phyloP scores from a whole-genome alignment of 2,329 filamentous ascomycete genomes.

The Aaosphaeria arxii region DNA sequence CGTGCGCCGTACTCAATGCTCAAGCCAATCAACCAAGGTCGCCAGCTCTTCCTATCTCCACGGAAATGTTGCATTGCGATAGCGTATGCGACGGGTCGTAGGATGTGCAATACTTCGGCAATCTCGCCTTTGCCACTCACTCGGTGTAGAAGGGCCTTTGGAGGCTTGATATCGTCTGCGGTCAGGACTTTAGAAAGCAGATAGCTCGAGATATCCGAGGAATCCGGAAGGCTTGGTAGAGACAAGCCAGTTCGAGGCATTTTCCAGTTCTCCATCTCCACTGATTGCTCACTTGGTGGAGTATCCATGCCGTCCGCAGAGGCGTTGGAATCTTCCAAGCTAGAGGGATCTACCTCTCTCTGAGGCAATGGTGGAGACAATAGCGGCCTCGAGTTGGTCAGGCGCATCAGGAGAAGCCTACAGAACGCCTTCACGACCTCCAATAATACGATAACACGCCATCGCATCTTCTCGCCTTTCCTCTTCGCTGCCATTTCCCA shows the following conservation, averaged over 20 bases:
- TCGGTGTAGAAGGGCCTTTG: constrained; percentile 79
- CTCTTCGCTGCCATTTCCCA: constrained; percentile 96
- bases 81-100: constrained; percentile 85
- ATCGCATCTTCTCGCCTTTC: constrained; percentile 74
- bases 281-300: constrained; percentile 37
- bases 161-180: constrained; percentile 94
- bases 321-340: constrained; percentile 50
- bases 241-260: constrained; percentile 94
- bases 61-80: constrained; percentile 72
- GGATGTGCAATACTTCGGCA: constrained; percentile 87
- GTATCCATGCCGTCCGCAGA: constrained; percentile 48
- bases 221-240: constrained; percentile 77
- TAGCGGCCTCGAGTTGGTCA: constrained; percentile 79
- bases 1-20: constrained; percentile 83
- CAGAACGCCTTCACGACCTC: constrained; percentile 87
- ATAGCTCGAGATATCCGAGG: constrained; percentile 80
- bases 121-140: constrained; percentile 71
- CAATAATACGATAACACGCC: constrained; percentile 81
- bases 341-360: constrained; percentile 70
- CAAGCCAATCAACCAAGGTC: constrained; percentile 85
- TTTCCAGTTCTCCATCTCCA: constrained; percentile 61
- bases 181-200: constrained; percentile 87
- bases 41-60: constrained; percentile 76
- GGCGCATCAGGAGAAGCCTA: constrained; percentile 71
- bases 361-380: constrained; percentile 83